Percentiles rank a stretch among this genome's conserved stretches.
phyloP scores from a whole-genome alignment of 2,329 filamentous ascomycete species.

The Aspergillus aculeatus region DNA sequence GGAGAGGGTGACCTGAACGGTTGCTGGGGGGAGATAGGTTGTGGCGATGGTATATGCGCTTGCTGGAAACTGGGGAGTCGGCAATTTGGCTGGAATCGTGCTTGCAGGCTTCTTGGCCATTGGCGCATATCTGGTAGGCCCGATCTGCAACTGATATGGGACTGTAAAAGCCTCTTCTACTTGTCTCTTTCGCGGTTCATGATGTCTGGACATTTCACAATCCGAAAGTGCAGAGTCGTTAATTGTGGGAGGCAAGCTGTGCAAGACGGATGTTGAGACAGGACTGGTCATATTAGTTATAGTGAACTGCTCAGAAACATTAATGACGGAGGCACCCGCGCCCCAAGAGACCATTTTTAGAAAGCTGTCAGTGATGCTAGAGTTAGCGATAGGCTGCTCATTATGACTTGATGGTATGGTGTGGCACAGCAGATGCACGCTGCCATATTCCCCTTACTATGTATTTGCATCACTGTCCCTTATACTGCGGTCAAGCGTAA shows the following conservation, averaged over 20 bases:
- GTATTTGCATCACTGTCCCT: slow-evolving; percentile 52
- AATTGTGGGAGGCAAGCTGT: slow-evolving; percentile 37
- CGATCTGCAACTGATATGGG: slow-evolving; percentile 56
- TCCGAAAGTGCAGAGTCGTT: not conserved
- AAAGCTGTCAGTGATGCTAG: slow-evolving; percentile 45
- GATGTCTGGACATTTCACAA: slow-evolving; percentile 9
- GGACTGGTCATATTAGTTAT: slow-evolving; percentile 62
- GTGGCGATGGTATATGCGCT: slow-evolving; percentile 55
- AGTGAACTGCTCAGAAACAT: slow-evolving; percentile 65
- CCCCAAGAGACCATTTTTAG: slow-evolving; percentile 58
- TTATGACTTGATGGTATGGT: not conserved
- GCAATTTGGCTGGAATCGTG: slow-evolving; percentile 55
- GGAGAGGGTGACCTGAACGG: slow-evolving; percentile 52
- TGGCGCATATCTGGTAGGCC: slow-evolving; percentile 59
- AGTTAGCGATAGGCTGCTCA: not conserved
- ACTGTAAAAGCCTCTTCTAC: slow-evolving; percentile 37
- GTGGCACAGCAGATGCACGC: not conserved
- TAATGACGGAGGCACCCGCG: slow-evolving; percentile 55
- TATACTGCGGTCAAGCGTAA: slow-evolving; percentile 43
- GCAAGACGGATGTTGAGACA: slow-evolving; percentile 44
- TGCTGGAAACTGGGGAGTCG: slow-evolving; percentile 53
- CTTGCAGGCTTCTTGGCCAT: slow-evolving; percentile 60
- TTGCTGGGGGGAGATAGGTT: slow-evolving; percentile 48
- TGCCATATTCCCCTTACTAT: slow-evolving; percentile 48
- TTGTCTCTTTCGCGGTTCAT: slow-evolving; percentile 33